Evolutionary conservation across 1,284 basidiomycete species (phyloP).

Genomic region (Cryptococcus floricola): DNA sequence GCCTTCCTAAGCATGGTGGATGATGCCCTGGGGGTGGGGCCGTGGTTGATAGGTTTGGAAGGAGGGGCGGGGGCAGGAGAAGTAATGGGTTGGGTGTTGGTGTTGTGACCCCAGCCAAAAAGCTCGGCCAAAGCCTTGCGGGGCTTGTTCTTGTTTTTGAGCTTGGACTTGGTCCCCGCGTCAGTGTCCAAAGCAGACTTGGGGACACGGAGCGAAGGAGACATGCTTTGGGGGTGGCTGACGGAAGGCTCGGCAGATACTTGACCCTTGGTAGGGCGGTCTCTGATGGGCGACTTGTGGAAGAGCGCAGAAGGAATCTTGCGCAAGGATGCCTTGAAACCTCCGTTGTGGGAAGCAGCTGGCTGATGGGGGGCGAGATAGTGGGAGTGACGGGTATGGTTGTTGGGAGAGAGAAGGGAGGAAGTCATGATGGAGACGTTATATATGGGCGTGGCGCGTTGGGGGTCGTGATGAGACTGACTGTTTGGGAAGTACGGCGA

Average conservation of each 20-base stretch:
- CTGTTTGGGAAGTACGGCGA: neutral
- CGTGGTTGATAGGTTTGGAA: conserved; percentile 5
- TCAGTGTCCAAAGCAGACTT: neutral
- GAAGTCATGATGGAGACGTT: conserved; percentile 1
- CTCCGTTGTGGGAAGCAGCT: neutral
- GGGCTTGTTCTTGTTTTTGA: conserved; percentile 27
- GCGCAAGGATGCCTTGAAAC: conserved; percentile 23
- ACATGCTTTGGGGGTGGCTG: conserved; percentile 3
- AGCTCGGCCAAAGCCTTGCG: conserved; percentile 33
- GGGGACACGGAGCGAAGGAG: neutral
- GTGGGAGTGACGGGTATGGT: conserved; percentile 14
- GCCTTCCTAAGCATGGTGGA: conserved; percentile 13
- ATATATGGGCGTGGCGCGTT: neutral
- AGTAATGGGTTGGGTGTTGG: conserved; percentile 2
- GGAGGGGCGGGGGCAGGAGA: neutral
- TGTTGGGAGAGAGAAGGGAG: conserved; percentile 12
- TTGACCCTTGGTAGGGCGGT: neutral
- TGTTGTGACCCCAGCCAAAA: conserved; percentile 28
- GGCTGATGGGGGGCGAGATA: conserved; percentile 10
- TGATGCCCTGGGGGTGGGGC: conserved; percentile 14
- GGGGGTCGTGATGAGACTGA: neutral
- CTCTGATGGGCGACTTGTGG: conserved; percentile 8
- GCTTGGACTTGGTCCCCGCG: conserved; percentile 1
- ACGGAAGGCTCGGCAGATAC: conserved; percentile 3
- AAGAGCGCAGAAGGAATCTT: conserved; percentile 40